Evolutionary conservation across 164 flowering plant species (phyloP), one percentile per base, ranked within the genome.

Genomic region (Tetrastigma voinierianum): DNA sequence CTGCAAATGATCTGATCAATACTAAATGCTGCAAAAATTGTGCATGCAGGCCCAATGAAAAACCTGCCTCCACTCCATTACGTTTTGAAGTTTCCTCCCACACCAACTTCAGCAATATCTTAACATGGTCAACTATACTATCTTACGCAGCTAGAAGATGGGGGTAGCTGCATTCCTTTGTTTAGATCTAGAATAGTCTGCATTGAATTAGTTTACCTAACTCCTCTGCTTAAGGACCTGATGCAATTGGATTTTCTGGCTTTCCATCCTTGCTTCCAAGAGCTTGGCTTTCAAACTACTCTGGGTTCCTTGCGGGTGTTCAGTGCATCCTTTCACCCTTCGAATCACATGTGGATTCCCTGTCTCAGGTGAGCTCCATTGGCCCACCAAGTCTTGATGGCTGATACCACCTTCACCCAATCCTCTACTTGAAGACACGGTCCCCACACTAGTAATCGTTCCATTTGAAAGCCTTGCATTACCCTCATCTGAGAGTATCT

Each of bases 141-240:
- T 7, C 40, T 32, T 32, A 32, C 6, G 6, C 40, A 32, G 40
- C 40, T 32, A 7, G 40, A 32, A 32, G 40, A 32, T 7, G 2
- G 40, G 6, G 40, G 6, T 7, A 32, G 40, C 40, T 32, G 6
- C 40, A 32, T 32, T 32, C 40, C 6, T 32, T 1, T 32, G 40
- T 32, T 32, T 21, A 3, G 9, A 18, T n/a, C n/a, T n/a, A n/a
- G n/a, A n/a, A n/a, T n/a, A n/a, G n/a, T n/a, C n/a, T n/a, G n/a
- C n/a, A n/a, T n/a, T 40, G 48, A 51, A 16, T 64, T 15, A 2
- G 12, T 15, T n/a, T 24, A 19, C 51, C 72, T 78, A 95, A n/a
- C 86, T 86, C 87, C 92, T 89, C 82, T 92, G 99, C 71, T 90
- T 92, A 55, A 95, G 90, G 55, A 88, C 97, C 54, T 95, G 99